phyloP scores from a whole-genome alignment of 2,329 filamentous ascomycete species.

The Aureobasidium melanogenum region DNA sequence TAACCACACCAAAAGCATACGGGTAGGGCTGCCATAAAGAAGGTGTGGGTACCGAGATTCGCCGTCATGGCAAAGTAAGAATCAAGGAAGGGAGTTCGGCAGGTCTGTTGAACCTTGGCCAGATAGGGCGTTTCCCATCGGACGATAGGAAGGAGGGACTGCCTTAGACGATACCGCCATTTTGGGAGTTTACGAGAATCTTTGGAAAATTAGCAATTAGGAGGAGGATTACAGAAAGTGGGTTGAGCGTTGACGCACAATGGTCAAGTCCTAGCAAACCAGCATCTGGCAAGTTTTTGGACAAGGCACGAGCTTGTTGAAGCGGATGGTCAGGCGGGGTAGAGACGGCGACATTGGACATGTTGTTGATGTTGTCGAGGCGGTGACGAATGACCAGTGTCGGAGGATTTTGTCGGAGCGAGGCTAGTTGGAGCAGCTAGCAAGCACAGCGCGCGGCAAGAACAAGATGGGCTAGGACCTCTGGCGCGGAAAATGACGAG shows the following conservation, averaged over 20 bases:
- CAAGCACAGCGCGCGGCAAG: slow-evolving; percentile 8
- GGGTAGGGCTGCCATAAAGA: slow-evolving; percentile 93
- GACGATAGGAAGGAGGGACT: slow-evolving; percentile 73
- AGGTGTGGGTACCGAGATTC: slow-evolving; percentile 94
- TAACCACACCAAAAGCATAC: slow-evolving; percentile 96
- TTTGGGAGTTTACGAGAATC: slow-evolving; percentile 50
- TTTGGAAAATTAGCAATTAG: not conserved
- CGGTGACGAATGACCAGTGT: not conserved
- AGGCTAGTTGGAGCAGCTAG: not conserved
- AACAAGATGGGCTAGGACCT: not conserved
- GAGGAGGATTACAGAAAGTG: not conserved
- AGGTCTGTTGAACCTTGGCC: slow-evolving; percentile 69
- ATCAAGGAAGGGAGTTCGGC: slow-evolving; percentile 78
- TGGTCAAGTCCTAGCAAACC: slow-evolving; percentile 12
- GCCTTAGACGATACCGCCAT: slow-evolving; percentile 84
- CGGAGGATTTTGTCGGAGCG: not conserved
- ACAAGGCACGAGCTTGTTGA: not conserved
- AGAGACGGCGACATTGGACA: slow-evolving; percentile 6
- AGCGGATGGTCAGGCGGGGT: not conserved
- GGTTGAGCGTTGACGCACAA: not conserved
- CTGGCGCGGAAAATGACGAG: not conserved
- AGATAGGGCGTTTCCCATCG: slow-evolving; percentile 94
- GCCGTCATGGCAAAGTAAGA: slow-evolving; percentile 95
- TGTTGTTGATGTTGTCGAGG: slow-evolving; percentile 1
- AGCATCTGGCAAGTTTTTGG: slow-evolving; percentile 8